Evolutionary conservation across 2,329 filamentous ascomycete species (phyloP).

Genomic region (Fusarium fujikuroi): DNA sequence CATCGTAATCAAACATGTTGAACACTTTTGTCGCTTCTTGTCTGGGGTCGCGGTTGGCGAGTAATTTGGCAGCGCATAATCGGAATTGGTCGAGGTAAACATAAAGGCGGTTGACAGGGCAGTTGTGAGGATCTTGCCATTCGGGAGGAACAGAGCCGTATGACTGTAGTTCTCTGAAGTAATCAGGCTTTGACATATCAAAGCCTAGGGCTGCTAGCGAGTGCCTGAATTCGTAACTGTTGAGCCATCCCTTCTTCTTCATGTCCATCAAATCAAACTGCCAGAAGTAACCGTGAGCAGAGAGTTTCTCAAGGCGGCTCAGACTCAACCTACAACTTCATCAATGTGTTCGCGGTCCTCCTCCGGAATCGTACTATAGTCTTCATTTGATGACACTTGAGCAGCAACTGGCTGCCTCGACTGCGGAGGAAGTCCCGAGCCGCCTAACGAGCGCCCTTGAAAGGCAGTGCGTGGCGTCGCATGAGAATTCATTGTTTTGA

Average conservation of each 20-base stretch:
- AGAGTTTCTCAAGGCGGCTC: neutral
- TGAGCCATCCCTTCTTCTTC: constrained; percentile 92
- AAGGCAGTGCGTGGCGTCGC: constrained; percentile 51
- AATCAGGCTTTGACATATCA: constrained; percentile 86
- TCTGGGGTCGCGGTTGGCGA: constrained; percentile 83
- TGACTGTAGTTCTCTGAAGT: constrained; percentile 81
- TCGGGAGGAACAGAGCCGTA: constrained; percentile 78
- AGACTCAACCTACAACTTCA: constrained; percentile 76
- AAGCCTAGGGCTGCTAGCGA: constrained; percentile 96
- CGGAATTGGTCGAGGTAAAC: constrained; percentile 67
- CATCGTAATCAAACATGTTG: constrained; percentile 89
- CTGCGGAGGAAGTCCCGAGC: constrained; percentile 48
- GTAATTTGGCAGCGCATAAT: constrained; percentile 80
- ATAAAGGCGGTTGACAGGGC: constrained; percentile 57
- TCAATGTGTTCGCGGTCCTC: constrained; percentile 94
- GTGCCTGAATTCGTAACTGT: constrained; percentile 98
- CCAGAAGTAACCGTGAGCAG: constrained; percentile 27
- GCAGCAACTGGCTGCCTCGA: constrained; percentile 48
- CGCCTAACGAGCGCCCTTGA: constrained; percentile 49
- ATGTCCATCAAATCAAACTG: constrained; percentile 96
- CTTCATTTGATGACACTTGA: constrained; percentile 52
- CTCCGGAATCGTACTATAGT: constrained; percentile 70
- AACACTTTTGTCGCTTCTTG: constrained; percentile 95
- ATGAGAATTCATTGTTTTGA: constrained; percentile 51
- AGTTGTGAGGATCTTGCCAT: constrained; percentile 60